phyloP scores from a whole-genome alignment of 1,139 yeast species.

The Geotrichum phurueaensis region DNA sequence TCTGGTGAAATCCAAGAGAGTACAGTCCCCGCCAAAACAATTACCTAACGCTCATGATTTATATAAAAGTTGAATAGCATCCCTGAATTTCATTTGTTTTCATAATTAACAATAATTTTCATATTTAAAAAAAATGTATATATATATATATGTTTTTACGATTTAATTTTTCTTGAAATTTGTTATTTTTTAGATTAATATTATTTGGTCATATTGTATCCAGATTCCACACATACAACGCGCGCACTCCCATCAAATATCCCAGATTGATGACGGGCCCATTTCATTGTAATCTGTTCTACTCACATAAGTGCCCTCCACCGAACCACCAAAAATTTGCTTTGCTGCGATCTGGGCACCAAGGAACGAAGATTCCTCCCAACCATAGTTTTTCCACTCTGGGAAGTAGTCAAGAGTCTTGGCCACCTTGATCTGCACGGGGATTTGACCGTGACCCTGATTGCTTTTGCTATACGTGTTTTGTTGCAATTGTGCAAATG shows the following conservation, averaged over 20 bases:
- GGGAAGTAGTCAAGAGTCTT: slow-evolving; percentile 89
- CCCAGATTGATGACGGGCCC: slow-evolving; percentile 68
- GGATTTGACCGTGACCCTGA: slow-evolving; percentile 55
- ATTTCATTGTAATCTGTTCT: slow-evolving; percentile 67
- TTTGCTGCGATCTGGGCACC: slow-evolving; percentile 88
- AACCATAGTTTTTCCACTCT: slow-evolving; percentile 85
- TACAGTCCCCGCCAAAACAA: background rate
- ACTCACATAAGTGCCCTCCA: slow-evolving; percentile 63
- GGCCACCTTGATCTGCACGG: slow-evolving; percentile 60
- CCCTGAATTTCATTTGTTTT: no score
- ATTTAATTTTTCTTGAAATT: background rate
- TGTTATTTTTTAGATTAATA: background rate
- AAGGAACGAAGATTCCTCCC: slow-evolving; percentile 69
- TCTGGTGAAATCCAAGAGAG: background rate
- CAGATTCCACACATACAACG: background rate
- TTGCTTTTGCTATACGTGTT: slow-evolving; percentile 25
- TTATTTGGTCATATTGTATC: background rate
- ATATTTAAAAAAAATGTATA: background rate
- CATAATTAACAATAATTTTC: background rate
- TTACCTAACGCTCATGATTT: background rate
- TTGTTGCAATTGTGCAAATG: slow-evolving; percentile 16
- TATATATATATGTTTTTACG: background rate
- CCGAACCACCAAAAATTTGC: slow-evolving; percentile 59
- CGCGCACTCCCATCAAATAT: slow-evolving; percentile 28
- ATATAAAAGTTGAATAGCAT: no score